A percentile compares a stretch with the other conserved stretches of the same genome.
Conservation (phyloP, 2,329 filamentous ascomycete genomes). For the Cladosporium cucumerinum region DNA sequence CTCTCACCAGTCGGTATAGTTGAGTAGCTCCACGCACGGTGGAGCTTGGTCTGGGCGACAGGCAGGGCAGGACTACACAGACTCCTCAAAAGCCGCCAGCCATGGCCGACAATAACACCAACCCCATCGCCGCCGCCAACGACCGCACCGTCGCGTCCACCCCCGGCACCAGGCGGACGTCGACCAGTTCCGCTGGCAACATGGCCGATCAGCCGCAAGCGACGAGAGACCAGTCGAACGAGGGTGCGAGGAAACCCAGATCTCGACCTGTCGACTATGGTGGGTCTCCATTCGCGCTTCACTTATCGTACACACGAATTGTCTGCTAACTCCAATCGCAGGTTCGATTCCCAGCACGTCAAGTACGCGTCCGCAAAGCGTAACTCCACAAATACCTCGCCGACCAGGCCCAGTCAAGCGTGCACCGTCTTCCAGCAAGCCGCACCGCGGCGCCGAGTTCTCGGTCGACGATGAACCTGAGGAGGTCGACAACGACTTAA, state of each 20-base stretch:
- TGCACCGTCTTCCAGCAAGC: constrained; percentile 69
- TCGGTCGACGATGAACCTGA: constrained; percentile 83
- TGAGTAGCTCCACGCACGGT: constrained; percentile 12
- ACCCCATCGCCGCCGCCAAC: neutral
- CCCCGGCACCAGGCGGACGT: constrained; percentile 25
- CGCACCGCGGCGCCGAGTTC: constrained; percentile 80
- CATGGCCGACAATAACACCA: constrained; percentile 11
- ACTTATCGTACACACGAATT: neutral
- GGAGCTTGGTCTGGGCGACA: constrained; percentile 4
- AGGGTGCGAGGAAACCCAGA: constrained; percentile 23
- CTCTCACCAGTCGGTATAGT: constrained; percentile 1
- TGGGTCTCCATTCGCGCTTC: constrained; percentile 12
- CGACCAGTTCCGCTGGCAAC: constrained; percentile 22
- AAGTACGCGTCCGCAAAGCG: constrained; percentile 21
- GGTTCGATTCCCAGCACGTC: constrained; percentile 24
- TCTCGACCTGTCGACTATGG: constrained; percentile 31
- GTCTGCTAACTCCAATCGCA: constrained; percentile 18
- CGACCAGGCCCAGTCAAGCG: constrained; percentile 73
- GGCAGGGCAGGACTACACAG: neutral
- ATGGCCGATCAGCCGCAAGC: constrained; percentile 20
- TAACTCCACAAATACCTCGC: constrained; percentile 44
- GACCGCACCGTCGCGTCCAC: constrained; percentile 18
- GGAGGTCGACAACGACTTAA: constrained; percentile 71
- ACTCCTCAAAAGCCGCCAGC: neutral
- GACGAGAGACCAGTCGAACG: constrained; percentile 16